Evolutionary conservation across 345 rosid species (phyloP).

Genomic region (Eucalyptus brandiana): DNA sequence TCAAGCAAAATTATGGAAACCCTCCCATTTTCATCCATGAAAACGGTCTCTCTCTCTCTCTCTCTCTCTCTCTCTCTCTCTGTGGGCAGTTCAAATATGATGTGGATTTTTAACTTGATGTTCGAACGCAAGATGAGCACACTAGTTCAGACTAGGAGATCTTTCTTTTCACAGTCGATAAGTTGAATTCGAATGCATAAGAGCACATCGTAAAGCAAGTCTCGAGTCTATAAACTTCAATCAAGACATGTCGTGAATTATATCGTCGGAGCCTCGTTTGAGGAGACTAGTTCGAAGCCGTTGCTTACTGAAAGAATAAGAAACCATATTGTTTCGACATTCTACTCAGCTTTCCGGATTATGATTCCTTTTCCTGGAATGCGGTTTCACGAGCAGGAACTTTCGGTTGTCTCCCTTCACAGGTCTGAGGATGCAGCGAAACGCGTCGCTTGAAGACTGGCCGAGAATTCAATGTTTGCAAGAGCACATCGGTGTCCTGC

Average conservation of each 20-base stretch:
- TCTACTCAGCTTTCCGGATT: neutral
- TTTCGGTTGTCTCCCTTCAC: neutral
- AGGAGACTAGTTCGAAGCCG: neutral
- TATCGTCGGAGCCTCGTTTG: neutral
- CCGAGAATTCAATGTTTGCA: neutral
- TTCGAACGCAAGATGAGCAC: neutral
- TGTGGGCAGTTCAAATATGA: neutral
- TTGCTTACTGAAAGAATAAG: neutral
- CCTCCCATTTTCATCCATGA: constrained; percentile 7
- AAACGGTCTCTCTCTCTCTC: neutral
- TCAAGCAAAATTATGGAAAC: constrained; percentile 5
- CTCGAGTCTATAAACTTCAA: neutral
- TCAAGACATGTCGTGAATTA: neutral
- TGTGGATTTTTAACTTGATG: neutral
- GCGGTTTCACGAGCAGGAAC: neutral
- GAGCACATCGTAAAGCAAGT: neutral
- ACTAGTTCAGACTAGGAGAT: neutral
- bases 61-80: no score
- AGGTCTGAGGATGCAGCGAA: neutral
- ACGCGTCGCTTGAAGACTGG: neutral
- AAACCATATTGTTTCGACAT: neutral
- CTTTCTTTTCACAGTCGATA: neutral
- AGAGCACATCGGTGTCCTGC: neutral
- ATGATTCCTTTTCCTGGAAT: neutral
- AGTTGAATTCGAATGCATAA: neutral